Percentiles rank a stretch among this genome's conserved stretches.
Conservation (phyloP, 2,329 filamentous ascomycete genomes). For the Xylariaceae sp. region DNA sequence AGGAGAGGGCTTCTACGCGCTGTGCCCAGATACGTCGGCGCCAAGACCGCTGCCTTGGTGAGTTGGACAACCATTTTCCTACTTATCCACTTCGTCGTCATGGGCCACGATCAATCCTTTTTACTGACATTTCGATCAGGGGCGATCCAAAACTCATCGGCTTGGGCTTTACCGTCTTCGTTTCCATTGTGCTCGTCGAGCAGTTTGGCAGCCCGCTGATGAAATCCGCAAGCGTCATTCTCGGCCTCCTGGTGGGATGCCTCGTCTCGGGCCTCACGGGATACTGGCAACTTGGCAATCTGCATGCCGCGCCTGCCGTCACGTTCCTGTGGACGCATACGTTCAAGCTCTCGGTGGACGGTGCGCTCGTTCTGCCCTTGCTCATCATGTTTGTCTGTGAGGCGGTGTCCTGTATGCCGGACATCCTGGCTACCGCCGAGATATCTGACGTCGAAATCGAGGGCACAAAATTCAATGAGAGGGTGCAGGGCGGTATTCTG, state of each 20-base stretch:
- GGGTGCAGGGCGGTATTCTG: slow-evolving; percentile 65
- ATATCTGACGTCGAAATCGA: slow-evolving; percentile 48
- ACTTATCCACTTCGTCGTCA: background rate
- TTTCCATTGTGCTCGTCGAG: slow-evolving; percentile 62
- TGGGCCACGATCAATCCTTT: background rate
- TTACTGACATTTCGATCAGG: slow-evolving; percentile 1
- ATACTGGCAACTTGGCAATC: slow-evolving; percentile 57
- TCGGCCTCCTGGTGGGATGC: slow-evolving; percentile 62
- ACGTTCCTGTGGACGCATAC: slow-evolving; percentile 71
- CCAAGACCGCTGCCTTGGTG: slow-evolving; percentile 55
- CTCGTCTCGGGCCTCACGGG: slow-evolving; percentile 63
- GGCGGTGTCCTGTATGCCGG: slow-evolving; percentile 52
- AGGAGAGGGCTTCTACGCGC: slow-evolving; percentile 42
- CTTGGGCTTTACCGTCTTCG: slow-evolving; percentile 62
- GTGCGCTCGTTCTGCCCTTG: slow-evolving; percentile 61
- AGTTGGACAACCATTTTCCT: background rate
- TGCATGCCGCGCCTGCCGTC: slow-evolving; percentile 55
- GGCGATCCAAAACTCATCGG: slow-evolving; percentile 62
- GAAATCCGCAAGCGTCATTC: slow-evolving; percentile 62
- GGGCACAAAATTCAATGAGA: slow-evolving; percentile 60
- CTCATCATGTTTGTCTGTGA: slow-evolving; percentile 65
- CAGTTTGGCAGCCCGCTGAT: slow-evolving; percentile 67
- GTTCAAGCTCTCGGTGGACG: slow-evolving; percentile 62
- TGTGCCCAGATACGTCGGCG: slow-evolving; percentile 56
- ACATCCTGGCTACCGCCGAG: slow-evolving; percentile 57